A percentile compares a stretch with the other conserved stretches of the same genome.
Conservation (phyloP, 495 filamentous ascomycete species). For the Talaromyces nanjingensis region DNA sequence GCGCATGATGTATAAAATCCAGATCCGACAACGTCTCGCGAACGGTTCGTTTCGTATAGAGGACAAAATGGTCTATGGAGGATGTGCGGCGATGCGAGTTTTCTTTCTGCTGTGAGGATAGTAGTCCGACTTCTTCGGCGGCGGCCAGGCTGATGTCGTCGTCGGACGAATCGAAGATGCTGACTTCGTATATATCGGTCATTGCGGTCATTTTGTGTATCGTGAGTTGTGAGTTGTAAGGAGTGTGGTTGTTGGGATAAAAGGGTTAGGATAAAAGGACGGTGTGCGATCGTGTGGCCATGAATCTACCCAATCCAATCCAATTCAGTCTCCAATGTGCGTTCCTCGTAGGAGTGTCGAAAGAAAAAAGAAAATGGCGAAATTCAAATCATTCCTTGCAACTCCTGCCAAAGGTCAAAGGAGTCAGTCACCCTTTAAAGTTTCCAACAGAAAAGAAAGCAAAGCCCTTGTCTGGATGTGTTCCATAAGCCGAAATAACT, state of each 20-base stretch:
- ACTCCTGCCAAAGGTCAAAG: background rate
- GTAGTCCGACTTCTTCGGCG: background rate
- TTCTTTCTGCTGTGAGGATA: background rate
- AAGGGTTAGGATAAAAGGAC: background rate
- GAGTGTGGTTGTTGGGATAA: background rate
- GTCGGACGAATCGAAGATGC: constrained; percentile 5
- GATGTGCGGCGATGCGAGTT: background rate
- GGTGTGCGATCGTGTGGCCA: background rate
- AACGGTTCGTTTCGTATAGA: background rate
- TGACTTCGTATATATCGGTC: constrained; percentile 1
- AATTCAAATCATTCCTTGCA: background rate
- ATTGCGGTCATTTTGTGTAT: background rate
- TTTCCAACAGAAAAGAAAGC: background rate
- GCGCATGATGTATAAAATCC: constrained; percentile 51
- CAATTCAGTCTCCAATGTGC: background rate
- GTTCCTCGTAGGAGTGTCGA: background rate
- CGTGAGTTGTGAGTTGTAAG: background rate
- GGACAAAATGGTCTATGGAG: background rate
- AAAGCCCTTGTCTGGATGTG: background rate
- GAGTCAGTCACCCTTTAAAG: background rate
- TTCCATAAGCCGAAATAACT: background rate
- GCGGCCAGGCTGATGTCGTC: constrained; percentile 2
- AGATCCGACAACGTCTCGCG: constrained; percentile 30
- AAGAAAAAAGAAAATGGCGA: background rate
- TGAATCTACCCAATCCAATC: background rate